Evolutionary conservation across 2,329 filamentous ascomycete genomes (phyloP), one percentile per base, ranked within the genome.

Genomic region (Rosellinia necatrix): DNA sequence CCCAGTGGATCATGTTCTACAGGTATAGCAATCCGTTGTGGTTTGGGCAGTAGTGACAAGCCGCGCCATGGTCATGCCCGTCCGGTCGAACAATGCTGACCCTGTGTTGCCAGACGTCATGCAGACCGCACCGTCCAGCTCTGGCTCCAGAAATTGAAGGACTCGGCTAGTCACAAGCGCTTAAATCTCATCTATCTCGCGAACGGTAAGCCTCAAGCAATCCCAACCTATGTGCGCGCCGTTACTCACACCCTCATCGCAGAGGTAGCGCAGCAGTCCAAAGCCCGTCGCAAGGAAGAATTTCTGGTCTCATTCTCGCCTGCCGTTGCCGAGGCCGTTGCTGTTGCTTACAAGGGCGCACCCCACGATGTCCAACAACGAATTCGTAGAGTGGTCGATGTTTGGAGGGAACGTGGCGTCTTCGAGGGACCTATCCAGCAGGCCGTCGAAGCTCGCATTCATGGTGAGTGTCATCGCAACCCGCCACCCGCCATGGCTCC

Each of bases 1-100:
- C 94, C 55, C 93, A 97, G 86, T 99, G 96, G 96, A 94, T 99
- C 60, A 96, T 99, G 89, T 99, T 99, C 73, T 93, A 99, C 76
- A 89, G 92, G 92, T 96, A 86, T 60, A 72, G 63, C 46, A 53
- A 56, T 58, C 44, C 56, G 30, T 59, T 49, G 52, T 46, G 41
- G 29, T 34, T 17, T 22, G 21, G 10, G 10, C 15, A 47, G 29
- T 53, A 54, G 44, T 32, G 30, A 7, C 38, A 27, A 17, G n/a
- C 35, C 44, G 35, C 38, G 30, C 32, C 42, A 22, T 34, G 21
- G 8, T 42, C 21, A 50, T 24, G 17, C 48, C 43, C 15, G 41
- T 41, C 21, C 55, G 48, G 47, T 22, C 32, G 30, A 9, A 29
- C 27, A 47, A 61, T 49, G 59, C 73, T 76, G 64, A 75, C 65